Evolutionary conservation across 164 flowering plant genomes (phyloP), one percentile per base, ranked within the genome.

Genomic region (Tetrastigma voinierianum): DNA sequence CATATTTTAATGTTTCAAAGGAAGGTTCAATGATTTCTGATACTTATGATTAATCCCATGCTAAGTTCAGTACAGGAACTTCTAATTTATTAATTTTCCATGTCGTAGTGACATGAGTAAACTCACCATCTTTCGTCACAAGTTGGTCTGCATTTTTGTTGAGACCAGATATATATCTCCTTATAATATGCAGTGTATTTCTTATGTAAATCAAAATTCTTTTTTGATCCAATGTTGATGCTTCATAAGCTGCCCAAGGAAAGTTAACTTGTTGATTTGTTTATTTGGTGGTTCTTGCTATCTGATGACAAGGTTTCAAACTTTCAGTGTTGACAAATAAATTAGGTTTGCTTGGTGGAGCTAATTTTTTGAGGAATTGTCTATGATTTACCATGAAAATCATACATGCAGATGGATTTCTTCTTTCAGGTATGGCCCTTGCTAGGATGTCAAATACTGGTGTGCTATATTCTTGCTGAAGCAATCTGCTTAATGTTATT

Each of bases 391-490:
- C 46, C 98, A 91, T 67, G 12, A 80, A 55, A 87, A 94, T 73
- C 84, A 67, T 70, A 89, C 89, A 15, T 80, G 83, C 48, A 82
- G 87, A 77, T 87, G 93, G 93, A 69, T 89, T 67, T 81, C 96
- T 51, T 57, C 87, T 66, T 95, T 91, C 88, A 94, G 87, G 98
- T 89, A 86, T 32, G 58, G 59, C 53, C 25, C 40, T 40, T 43
- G 10, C 18, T 32, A 12, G 43, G 18, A 14, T 45, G 2, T 46
- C 20, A 25, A 49, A 9, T n/a, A 19, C 45, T 55, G 32, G 2
- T 45, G 51, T 14, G 24, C 9, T 6, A 11, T 9, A 6, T 32
- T 44, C 46, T 40, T 64, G 51, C 16, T 55, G 53, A 21, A 20
- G 43, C 40, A 24, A 21, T 6, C 9, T 32, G 2, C 3, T 67